Evolutionary conservation across 2,329 filamentous ascomycete genomes (phyloP), one percentile per base, ranked within the genome.

Genomic region (Emericellopsis cladophorae): DNA sequence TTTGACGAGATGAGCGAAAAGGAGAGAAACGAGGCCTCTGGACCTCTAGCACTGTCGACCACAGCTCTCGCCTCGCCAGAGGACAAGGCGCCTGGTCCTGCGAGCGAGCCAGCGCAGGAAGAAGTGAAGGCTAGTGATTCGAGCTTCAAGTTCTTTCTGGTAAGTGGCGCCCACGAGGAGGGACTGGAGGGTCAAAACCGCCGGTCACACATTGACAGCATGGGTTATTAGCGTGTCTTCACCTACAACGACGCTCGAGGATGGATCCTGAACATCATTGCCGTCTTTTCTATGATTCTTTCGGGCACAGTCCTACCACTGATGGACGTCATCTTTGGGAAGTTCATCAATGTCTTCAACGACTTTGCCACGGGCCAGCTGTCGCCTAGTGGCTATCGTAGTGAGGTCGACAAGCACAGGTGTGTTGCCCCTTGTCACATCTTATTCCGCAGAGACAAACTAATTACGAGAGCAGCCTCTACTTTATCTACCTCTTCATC

Each of bases 291-390:
- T 44, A 60, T 62, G 55, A 49, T 66, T 15, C 58, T 51, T 7
- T 47, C 61, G 1, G 63, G 63, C 36, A 54, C 54, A 2, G 49
- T 57, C 10, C 47, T 74, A 7, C 74, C 73, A 0, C 48, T 77
- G 29, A 77, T 80, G 72, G 73, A 76, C 31, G 59, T 79, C 32
- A 61, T 79, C 7, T 75, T 79, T 51, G 74, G 74, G 47, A 56
- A 57, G 31, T 65, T 71, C 29, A 66, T 77, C 36, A 70, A 70
- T 7, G 59, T 66, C 8, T 79, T 80, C 48, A 74, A 68, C 40
- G 56, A 60, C n/a, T 81, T 78, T 51, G 72, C 71, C 42, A 57
- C 58, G 0, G 66, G 66, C 12, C 38, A 54, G 21, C 49, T 65
- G 8, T 60, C 62, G 2, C 60, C 68, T 16, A 59, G 58, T 2